phyloP scores from a whole-genome alignment of 257 asterid species.

The Henckelia pumila region DNA sequence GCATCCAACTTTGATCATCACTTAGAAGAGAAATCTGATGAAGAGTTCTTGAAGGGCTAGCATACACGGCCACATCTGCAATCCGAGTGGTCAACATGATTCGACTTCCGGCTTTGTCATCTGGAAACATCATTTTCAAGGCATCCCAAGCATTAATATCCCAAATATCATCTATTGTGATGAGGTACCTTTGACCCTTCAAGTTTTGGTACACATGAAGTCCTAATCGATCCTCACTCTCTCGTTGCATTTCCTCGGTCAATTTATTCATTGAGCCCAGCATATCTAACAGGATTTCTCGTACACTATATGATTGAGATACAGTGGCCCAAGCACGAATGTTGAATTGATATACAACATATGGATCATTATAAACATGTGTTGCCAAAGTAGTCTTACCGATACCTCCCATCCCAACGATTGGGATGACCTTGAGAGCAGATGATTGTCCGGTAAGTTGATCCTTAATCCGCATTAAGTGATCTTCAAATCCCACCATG shows the following conservation, averaged over 20 bases:
- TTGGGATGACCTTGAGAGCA: not conserved
- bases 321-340: constrained; percentile 23
- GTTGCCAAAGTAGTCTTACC: constrained; percentile 6
- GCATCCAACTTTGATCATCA: constrained; percentile 24
- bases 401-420: constrained; percentile 21
- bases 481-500: not conserved
- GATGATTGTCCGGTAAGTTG: not conserved
- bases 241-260: not conserved
- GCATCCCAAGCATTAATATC: not conserved
- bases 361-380: constrained; percentile 18
- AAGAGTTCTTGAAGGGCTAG: not conserved
- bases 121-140: too few species aligned
- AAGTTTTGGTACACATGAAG: too few species aligned
- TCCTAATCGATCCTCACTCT: not conserved
- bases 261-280: not conserved
- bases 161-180: constrained; percentile 23
- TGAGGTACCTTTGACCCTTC: too few species aligned
- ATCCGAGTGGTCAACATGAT: constrained; percentile 33
- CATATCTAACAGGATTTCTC: constrained; percentile 13
- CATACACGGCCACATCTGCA: not conserved
- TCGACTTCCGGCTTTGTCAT: not conserved
- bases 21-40: constrained; percentile 14
- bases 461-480: not conserved
- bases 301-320: not conserved
- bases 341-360: not conserved